Conservation (phyloP, 129 eudicot genomes). For the Flaveria linearis region DNA sequence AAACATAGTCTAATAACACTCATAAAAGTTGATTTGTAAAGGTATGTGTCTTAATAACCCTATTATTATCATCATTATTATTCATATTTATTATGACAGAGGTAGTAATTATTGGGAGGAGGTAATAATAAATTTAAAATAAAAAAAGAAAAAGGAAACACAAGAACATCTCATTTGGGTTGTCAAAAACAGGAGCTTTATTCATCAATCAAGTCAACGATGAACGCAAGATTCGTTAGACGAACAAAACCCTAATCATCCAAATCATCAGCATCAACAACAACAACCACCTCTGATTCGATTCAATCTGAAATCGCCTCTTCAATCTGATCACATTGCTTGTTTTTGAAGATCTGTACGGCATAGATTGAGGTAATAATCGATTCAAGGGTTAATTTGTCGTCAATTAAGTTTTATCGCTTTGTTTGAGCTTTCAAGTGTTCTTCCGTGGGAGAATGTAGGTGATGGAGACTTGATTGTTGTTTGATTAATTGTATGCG, state of each 20-base stretch:
- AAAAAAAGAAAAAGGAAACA: background rate
- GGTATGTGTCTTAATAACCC: too few species aligned
- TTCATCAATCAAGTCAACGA: slow-evolving; percentile 38
- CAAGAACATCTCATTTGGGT: slow-evolving; percentile 39
- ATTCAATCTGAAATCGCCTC: slow-evolving; percentile 25
- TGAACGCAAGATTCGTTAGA: slow-evolving; percentile 18
- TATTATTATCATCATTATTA: background rate
- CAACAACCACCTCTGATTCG: slow-evolving; percentile 8
- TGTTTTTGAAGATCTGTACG: slow-evolving; percentile 26
- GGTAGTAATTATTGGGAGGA: slow-evolving; percentile 10
- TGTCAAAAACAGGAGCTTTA: slow-evolving; percentile 36
- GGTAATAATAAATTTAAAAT: slow-evolving; percentile 5
- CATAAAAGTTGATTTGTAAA: too few species aligned
- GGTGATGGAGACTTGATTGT: slow-evolving; percentile 20
- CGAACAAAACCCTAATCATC: slow-evolving; percentile 36
- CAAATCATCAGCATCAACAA: background rate
- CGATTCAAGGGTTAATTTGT: slow-evolving; percentile 16
- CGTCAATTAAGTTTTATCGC: slow-evolving; percentile 6
- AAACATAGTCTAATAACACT: too few species aligned
- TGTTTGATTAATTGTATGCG: slow-evolving; percentile 25
- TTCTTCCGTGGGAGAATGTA: slow-evolving; percentile 23
- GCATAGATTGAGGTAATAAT: slow-evolving; percentile 23
- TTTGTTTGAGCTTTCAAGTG: slow-evolving; percentile 21
- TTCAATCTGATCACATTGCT: slow-evolving; percentile 32
- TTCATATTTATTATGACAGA: background rate